phyloP scores from a whole-genome alignment of 495 filamentous ascomycete genomes.

The Cairneyella variabilis region DNA sequence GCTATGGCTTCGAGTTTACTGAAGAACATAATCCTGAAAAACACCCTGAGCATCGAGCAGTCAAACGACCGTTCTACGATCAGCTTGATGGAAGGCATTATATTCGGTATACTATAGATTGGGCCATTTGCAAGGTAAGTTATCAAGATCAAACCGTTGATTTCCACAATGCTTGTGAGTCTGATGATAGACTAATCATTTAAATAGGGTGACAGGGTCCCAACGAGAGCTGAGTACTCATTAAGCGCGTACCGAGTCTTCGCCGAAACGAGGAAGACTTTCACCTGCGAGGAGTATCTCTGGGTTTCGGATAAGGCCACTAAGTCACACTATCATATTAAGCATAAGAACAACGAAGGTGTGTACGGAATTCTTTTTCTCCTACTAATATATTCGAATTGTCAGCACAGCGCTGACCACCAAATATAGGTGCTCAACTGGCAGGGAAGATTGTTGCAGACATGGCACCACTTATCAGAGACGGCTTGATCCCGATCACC shows the following conservation, averaged over 20 bases:
- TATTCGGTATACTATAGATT: conserved; percentile 19
- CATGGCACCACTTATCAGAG: conserved; percentile 31
- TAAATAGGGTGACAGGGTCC: conserved; percentile 2
- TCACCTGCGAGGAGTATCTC: conserved; percentile 19
- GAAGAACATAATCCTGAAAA: conserved; percentile 18
- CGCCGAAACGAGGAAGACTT: background rate
- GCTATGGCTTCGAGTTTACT: conserved; percentile 28
- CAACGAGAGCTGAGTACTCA: conserved; percentile 1
- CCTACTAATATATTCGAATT: background rate
- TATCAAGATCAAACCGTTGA: no score
- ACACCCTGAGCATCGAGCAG: conserved; percentile 20
- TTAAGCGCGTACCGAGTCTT: conserved; percentile 19
- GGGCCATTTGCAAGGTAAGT: conserved; percentile 21
- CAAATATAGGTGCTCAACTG: conserved; percentile 2
- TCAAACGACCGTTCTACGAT: conserved; percentile 10
- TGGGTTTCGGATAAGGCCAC: conserved; percentile 21
- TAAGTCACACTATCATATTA: conserved; percentile 20
- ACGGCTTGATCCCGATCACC: background rate
- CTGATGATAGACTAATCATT: no score
- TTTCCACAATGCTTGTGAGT: no score
- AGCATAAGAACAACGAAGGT: conserved; percentile 20
- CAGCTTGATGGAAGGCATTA: conserved; percentile 11
- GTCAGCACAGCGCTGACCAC: no score
- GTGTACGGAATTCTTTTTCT: background rate
- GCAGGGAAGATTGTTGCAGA: conserved; percentile 11